A percentile compares a stretch with the other conserved stretches of the same genome.
Evolutionary conservation across 306 rosid genomes (phyloP).

Genomic region (Vigna radiata): DNA sequence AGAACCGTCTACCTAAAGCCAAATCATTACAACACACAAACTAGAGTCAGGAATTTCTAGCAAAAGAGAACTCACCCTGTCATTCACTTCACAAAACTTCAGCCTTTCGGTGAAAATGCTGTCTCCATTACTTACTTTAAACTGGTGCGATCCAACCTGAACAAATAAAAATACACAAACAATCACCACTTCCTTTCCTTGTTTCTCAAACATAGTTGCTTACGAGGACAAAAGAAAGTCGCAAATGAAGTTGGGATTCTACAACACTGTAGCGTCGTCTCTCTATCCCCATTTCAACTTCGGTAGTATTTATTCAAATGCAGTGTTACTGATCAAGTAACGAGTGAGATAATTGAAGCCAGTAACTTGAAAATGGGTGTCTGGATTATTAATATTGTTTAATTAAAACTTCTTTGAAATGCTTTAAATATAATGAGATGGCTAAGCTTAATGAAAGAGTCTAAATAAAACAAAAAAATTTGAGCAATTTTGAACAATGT

Average conservation of each 20-base stretch:
- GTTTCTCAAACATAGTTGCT: not conserved
- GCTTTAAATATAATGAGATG: not conserved
- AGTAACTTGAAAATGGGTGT: not conserved
- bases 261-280: not conserved
- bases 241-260: not conserved
- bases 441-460: not conserved
- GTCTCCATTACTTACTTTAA: slow-evolving; percentile 89
- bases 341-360: not conserved
- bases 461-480: not conserved
- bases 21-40: not conserved
- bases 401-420: too few relatives aligned
- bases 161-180: not conserved
- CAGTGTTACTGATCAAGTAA: not conserved
- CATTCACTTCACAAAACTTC: slow-evolving; percentile 92
- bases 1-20: not conserved
- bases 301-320: too few relatives aligned
- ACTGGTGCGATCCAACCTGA: slow-evolving; percentile 93
- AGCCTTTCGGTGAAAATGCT: slow-evolving; percentile 83
- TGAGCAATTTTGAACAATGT: not conserved
- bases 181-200: not conserved
- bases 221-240: not conserved
- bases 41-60: not conserved
- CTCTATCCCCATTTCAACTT: too few relatives aligned
- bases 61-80: slow-evolving; percentile 63
- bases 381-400: not conserved